These are phyloP conservation scores for Ceratocystis alfenasii DNA, from an alignment of 2,329 filamentous ascomycete genomes.

Conservation along the genomic window DNA sequence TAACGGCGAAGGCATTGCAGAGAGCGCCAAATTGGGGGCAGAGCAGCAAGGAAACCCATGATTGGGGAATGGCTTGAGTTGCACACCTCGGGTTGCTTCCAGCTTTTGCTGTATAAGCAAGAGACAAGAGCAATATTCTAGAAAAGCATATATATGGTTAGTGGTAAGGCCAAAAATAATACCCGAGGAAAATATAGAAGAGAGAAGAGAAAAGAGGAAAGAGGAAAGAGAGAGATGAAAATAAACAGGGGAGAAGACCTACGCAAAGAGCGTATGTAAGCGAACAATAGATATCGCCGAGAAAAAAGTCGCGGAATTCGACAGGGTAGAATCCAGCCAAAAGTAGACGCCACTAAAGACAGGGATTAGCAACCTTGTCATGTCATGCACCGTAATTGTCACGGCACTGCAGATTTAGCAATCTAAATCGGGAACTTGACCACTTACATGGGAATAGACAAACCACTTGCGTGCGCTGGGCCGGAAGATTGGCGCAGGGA, in stretches of 20 bases:
- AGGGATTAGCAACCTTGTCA: constrained; percentile 33
- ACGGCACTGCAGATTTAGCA: not conserved
- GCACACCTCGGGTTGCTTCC: constrained; percentile 62
- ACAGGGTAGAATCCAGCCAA: constrained; percentile 82
- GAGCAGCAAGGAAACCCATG: constrained; percentile 69
- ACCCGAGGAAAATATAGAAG: constrained; percentile 24
- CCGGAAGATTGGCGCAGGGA: constrained; percentile 64
- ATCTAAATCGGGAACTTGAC: constrained; percentile 28
- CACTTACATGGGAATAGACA: constrained; percentile 64
- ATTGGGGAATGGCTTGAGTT: constrained; percentile 76
- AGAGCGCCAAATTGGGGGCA: constrained; percentile 83
- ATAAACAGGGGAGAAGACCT: not conserved
- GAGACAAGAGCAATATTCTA: constrained; percentile 89
- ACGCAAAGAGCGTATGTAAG: constrained; percentile 62
- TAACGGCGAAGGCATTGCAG: constrained; percentile 87
- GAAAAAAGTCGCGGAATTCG: constrained; percentile 93
- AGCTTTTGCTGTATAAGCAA: constrained; percentile 73
- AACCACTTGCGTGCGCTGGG: constrained; percentile 74
- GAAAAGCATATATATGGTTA: not conserved
- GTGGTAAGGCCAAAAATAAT: not conserved
- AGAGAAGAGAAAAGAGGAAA: constrained; percentile 7
- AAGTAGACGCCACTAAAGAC: constrained; percentile 52
- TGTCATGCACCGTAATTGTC: not conserved
- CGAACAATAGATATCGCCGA: constrained; percentile 96
- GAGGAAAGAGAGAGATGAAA: constrained; percentile 14